phyloP scores from a whole-genome alignment of 768 basidiomycete genomes.

The Hypsizygus marmoreus region DNA sequence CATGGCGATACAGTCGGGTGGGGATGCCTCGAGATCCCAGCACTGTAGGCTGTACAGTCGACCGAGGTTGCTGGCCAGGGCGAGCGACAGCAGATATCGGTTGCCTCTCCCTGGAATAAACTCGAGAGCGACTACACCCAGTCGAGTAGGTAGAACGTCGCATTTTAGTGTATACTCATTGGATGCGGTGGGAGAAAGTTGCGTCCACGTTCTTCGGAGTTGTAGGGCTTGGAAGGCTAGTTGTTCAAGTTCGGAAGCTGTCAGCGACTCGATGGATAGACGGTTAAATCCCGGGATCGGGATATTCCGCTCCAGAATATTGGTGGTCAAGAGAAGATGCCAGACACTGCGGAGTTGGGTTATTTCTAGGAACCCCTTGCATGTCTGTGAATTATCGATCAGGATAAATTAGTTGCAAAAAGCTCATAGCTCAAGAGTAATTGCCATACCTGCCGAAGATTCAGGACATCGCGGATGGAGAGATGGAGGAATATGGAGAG shows the following conservation, averaged over 20 bases:
- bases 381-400: conserved; percentile 40
- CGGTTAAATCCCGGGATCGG: conserved; percentile 46
- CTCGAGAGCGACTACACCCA: conserved; percentile 45
- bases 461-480: conserved; percentile 41
- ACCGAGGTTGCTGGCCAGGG: conserved; percentile 19
- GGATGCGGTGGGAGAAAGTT: conserved; percentile 34
- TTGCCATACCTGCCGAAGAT: conserved; percentile 53
- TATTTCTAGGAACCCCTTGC: conserved; percentile 38
- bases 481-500: conserved; percentile 45
- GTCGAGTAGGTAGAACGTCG: conserved; percentile 19
- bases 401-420: not conserved
- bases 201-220: conserved; percentile 53
- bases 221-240: conserved; percentile 39
- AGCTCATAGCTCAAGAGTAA: conserved; percentile 31
- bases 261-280: conserved; percentile 34
- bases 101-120: conserved; percentile 46
- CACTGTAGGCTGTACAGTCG: conserved; percentile 47
- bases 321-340: conserved; percentile 42
- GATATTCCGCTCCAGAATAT: conserved; percentile 42
- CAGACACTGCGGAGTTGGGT: conserved; percentile 54
- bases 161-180: conserved; percentile 23
- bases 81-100: conserved; percentile 51
- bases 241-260: conserved; percentile 45
- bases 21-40: conserved; percentile 48
- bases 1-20: conserved; percentile 44